Conservation (phyloP, 2,329 filamentous ascomycete genomes). For the Lasiodiplodia hormozganensis region DNA sequence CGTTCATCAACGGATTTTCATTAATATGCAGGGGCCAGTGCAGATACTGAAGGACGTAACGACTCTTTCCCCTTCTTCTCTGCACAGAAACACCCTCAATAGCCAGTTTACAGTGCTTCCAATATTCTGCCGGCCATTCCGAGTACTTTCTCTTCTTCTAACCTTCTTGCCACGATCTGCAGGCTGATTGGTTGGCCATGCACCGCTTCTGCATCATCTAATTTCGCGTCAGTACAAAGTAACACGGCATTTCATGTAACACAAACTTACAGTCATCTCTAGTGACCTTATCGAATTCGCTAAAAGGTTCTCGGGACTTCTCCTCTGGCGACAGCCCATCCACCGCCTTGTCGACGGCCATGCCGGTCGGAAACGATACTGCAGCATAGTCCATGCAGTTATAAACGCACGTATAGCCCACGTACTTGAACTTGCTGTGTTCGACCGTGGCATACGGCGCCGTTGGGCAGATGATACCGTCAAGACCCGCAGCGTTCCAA, state of each 20-base stretch:
- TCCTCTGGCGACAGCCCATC: conserved; percentile 48
- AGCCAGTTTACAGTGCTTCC: conserved; percentile 35
- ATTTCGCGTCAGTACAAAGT: background rate
- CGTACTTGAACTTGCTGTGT: conserved; percentile 36
- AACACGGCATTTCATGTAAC: background rate
- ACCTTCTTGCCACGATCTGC: conserved; percentile 49
- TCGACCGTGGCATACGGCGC: conserved; percentile 41
- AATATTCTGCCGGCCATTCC: conserved; percentile 47
- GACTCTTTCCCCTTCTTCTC: too few relatives aligned
- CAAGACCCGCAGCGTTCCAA: conserved; percentile 51
- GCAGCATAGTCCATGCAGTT: conserved; percentile 57
- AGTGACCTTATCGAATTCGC: conserved; percentile 34
- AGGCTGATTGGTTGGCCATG: conserved; percentile 54
- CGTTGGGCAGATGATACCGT: conserved; percentile 50
- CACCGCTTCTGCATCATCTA: conserved; percentile 47
- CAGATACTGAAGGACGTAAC: background rate
- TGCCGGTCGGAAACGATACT: conserved; percentile 53
- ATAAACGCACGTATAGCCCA: conserved; percentile 56
- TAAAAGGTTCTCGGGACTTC: conserved; percentile 33
- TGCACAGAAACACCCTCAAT: too few relatives aligned
- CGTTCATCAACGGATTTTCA: background rate
- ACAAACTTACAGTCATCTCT: conserved; percentile 49
- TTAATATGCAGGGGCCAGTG: background rate
- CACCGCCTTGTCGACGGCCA: conserved; percentile 30
- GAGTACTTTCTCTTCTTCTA: conserved; percentile 53